Percentiles rank a stretch among this genome's conserved stretches.
Conservation (phyloP, 2,329 filamentous ascomycete genomes). For the Pyrenophora graminea region DNA sequence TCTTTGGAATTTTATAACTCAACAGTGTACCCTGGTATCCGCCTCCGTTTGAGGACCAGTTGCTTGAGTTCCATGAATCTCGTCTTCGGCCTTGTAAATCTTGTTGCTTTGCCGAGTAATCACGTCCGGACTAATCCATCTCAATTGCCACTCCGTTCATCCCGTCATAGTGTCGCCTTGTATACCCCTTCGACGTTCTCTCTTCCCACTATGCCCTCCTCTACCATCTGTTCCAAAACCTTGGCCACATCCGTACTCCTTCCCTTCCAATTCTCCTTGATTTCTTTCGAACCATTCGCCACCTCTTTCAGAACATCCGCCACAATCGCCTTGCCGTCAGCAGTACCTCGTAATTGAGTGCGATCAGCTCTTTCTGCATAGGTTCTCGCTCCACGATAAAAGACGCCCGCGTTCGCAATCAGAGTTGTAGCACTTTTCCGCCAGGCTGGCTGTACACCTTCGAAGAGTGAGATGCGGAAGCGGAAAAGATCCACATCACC, state of each 20-base stretch:
- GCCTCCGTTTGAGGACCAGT: too few relatives aligned
- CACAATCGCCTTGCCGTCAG: slow-evolving; percentile 54
- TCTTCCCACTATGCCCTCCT: slow-evolving; percentile 54
- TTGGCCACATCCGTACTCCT: slow-evolving; percentile 48
- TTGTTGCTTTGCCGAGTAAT: too few relatives aligned
- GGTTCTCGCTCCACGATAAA: slow-evolving; percentile 39
- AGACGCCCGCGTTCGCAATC: slow-evolving; percentile 47
- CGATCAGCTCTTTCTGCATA: slow-evolving; percentile 38
- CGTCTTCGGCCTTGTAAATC: background rate
- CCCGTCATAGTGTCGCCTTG: slow-evolving; percentile 4
- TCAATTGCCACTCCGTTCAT: background rate
- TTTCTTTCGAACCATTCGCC: slow-evolving; percentile 38
- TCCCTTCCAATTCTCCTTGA: slow-evolving; percentile 47
- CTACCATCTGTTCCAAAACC: slow-evolving; percentile 57
- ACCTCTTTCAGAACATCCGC: slow-evolving; percentile 53
- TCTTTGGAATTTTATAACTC: background rate
- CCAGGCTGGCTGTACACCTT: slow-evolving; percentile 34
- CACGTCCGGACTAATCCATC: too few relatives aligned
- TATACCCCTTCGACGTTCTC: slow-evolving; percentile 32
- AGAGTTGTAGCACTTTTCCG: slow-evolving; percentile 40
- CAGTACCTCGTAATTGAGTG: slow-evolving; percentile 50
- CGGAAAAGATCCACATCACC: slow-evolving; percentile 43
- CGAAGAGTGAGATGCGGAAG: slow-evolving; percentile 34
- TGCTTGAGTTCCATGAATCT: too few relatives aligned
- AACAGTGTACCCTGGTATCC: too few relatives aligned